Percentiles rank a stretch among this genome's conserved stretches.
Conservation (phyloP, 1,284 basidiomycete species). For the Ganoderma resinaceum region DNA sequence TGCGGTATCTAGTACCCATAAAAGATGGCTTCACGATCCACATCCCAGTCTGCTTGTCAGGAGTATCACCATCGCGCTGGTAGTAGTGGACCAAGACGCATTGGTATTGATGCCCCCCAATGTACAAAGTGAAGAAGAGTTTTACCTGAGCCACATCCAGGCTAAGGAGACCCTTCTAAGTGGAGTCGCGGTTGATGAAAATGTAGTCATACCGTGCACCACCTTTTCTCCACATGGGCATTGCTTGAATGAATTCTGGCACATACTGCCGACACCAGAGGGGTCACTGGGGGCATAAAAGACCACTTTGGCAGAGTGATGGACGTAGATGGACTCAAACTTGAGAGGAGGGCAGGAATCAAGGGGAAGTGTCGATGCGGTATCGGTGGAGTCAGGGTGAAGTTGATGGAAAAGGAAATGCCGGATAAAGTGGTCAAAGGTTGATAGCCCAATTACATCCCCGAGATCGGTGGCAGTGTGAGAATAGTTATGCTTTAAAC, state of each 20-base stretch:
- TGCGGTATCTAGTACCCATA: not conserved
- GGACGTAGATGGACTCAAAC: constrained; percentile 9
- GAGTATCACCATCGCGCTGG: constrained; percentile 17
- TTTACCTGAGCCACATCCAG: constrained; percentile 14
- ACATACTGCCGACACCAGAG: constrained; percentile 34
- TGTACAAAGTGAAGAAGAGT: constrained; percentile 22
- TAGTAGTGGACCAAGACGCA: constrained; percentile 35
- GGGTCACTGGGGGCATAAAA: constrained; percentile 38
- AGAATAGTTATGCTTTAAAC: not conserved
- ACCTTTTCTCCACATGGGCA: constrained; percentile 26
- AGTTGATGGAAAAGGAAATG: not conserved
- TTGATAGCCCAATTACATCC: not conserved
- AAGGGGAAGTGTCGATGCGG: not conserved
- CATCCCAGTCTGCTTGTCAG: constrained; percentile 33
- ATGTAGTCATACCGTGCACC: constrained; percentile 23
- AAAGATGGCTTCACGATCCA: constrained; percentile 32
- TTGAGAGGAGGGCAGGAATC: not conserved
- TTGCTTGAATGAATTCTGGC: constrained; percentile 29
- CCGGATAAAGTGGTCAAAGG: not conserved
- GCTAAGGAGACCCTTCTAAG: constrained; percentile 3
- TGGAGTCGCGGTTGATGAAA: constrained; percentile 7
- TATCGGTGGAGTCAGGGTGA: not conserved
- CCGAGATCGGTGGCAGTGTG: not conserved
- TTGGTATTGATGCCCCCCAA: constrained; percentile 14
- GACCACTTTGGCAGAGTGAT: constrained; percentile 22